Percentiles rank a stretch among this genome's conserved stretches.
Conservation (phyloP, 2,329 filamentous ascomycete species). For the Arthrobotrys musiformis region DNA sequence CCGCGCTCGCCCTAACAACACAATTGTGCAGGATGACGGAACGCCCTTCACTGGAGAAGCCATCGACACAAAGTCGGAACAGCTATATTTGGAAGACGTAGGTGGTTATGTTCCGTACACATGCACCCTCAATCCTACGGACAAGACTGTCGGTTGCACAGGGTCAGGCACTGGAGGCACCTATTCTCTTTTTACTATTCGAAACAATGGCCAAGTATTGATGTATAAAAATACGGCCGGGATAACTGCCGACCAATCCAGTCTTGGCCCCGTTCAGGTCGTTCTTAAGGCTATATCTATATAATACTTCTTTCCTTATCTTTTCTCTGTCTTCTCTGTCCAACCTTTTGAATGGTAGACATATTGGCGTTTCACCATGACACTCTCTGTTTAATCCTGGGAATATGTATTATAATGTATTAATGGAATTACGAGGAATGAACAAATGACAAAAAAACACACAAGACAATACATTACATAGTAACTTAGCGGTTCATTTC, state of each 20-base stretch:
- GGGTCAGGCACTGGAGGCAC: background rate
- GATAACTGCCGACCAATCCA: background rate
- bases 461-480: background rate
- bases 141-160: background rate
- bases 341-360: background rate
- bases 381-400: background rate
- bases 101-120: background rate
- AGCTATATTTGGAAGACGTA: slow-evolving; percentile 1
- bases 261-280: background rate
- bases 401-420: slow-evolving; percentile 15
- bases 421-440: slow-evolving; percentile 7
- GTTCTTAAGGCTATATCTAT: background rate
- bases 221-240: background rate
- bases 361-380: slow-evolving; percentile 7
- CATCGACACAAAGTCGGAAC: background rate
- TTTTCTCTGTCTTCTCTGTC: background rate
- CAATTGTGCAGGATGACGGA: background rate
- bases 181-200: background rate
- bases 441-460: background rate
- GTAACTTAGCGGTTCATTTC: background rate
- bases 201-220: background rate
- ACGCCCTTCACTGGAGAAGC: slow-evolving; percentile 6
- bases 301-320: background rate
- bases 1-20: background rate
- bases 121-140: background rate